These are phyloP conservation scores for Lepiota venenata DNA, from an alignment of 768 basidiomycete species.

Conservation along the genomic window DNA sequence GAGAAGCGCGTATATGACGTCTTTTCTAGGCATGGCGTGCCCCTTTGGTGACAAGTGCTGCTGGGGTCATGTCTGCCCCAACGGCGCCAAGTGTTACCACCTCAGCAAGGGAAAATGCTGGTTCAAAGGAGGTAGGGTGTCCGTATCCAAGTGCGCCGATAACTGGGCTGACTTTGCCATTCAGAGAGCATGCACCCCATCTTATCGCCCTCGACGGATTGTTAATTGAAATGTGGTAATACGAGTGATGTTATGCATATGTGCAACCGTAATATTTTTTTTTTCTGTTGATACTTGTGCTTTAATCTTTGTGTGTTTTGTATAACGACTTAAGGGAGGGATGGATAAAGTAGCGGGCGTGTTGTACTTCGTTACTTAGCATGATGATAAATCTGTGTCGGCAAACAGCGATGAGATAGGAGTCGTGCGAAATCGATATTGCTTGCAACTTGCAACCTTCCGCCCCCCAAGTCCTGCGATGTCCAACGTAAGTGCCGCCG, in stretches of 20 bases:
- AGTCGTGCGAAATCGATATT: slow-evolving; percentile 74
- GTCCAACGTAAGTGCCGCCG: slow-evolving; percentile 43
- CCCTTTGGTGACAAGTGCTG: slow-evolving; percentile 76
- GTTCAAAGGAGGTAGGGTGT: slow-evolving; percentile 69
- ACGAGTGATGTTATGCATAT: slow-evolving; percentile 10
- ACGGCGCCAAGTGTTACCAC: slow-evolving; percentile 70
- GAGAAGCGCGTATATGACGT: slow-evolving; percentile 1
- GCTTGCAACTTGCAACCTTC: neutral
- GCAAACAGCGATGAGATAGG: slow-evolving; percentile 38
- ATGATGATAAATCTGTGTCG: slow-evolving; percentile 19
- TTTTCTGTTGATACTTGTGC: slow-evolving; percentile 4
- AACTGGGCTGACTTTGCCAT: neutral
- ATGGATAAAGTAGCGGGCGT: neutral
- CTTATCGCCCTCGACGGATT: neutral
- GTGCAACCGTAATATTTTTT: slow-evolving; percentile 11
- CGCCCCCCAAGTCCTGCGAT: slow-evolving; percentile 27
- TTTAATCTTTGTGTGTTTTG: slow-evolving; percentile 7
- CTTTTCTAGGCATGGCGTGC: slow-evolving; percentile 55
- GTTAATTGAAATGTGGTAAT: slow-evolving; percentile 4
- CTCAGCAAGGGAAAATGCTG: slow-evolving; percentile 80
- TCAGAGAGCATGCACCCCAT: slow-evolving; percentile 10
- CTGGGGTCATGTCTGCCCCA: slow-evolving; percentile 83
- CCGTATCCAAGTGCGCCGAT: neutral
- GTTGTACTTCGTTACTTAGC: too few relatives aligned
- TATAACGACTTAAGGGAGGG: slow-evolving; percentile 5